A percentile compares a stretch with the other conserved stretches of the same genome.
Conservation (phyloP, 495 filamentous ascomycete genomes). For the Lasiosphaeris hirsuta region DNA sequence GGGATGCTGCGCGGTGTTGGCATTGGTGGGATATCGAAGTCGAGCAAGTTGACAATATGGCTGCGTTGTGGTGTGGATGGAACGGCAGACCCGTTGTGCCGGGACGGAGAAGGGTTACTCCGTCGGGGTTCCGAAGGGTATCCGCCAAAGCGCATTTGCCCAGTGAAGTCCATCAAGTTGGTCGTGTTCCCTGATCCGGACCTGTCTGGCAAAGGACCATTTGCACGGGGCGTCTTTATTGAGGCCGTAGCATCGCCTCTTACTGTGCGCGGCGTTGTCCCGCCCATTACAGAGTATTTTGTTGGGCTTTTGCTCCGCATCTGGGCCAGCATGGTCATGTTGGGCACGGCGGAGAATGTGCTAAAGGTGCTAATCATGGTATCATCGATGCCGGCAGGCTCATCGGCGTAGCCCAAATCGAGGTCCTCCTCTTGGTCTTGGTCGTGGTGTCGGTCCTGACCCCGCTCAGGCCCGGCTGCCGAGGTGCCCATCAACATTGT, state of each 20-base stretch:
- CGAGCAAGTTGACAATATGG: conserved; percentile 62
- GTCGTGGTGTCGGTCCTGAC: not conserved
- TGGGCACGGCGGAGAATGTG: conserved; percentile 80
- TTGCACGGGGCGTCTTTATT: conserved; percentile 58
- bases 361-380: conserved; percentile 69
- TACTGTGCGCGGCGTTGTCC: conserved; percentile 27
- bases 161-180: conserved; percentile 87
- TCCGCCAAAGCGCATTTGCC: conserved; percentile 58
- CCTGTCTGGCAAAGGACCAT: conserved; percentile 26
- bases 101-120: conserved; percentile 23
- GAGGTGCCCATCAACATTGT: conserved; percentile 19
- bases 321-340: conserved; percentile 81
- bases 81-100: conserved; percentile 16
- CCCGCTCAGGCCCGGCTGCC: conserved; percentile 5
- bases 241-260: conserved; percentile 33
- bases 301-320: conserved; percentile 54
- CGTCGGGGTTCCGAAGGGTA: conserved; percentile 32
- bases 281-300: conserved; percentile 34
- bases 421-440: conserved; percentile 11
- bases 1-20: conserved; percentile 91
- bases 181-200: conserved; percentile 53
- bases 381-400: conserved; percentile 58
- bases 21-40: conserved; percentile 87
- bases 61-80: conserved; percentile 38
- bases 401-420: conserved; percentile 24